Conservation (phyloP, 345 rosid species). For the Euphorbia pulcherrima region DNA sequence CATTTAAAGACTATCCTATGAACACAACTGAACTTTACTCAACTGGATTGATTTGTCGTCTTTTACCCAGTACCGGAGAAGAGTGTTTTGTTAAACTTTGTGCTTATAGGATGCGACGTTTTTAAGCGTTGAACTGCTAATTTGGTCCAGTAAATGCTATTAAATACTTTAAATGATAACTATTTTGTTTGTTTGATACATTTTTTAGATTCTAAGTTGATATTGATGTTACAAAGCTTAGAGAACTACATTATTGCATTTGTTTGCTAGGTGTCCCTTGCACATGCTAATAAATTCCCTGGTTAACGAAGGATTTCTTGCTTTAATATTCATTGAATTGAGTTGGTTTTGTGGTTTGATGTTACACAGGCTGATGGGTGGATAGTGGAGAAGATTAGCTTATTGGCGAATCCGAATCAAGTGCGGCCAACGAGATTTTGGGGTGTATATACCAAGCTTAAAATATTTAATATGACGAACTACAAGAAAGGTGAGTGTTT, state of each 20-base stretch:
- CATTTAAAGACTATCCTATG: too few species aligned
- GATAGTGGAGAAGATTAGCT: conserved; percentile 84
- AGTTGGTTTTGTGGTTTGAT: not conserved
- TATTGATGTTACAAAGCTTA: too few species aligned
- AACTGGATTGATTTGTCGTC: not conserved
- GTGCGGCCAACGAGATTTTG: conserved; percentile 82
- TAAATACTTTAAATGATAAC: not conserved
- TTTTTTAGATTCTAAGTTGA: not conserved
- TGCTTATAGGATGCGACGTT: not conserved
- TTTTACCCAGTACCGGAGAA: not conserved
- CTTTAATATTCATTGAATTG: not conserved
- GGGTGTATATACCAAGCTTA: conserved; percentile 96
- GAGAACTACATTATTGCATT: not conserved
- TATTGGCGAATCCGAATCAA: conserved; percentile 84
- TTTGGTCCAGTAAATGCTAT: not conserved
- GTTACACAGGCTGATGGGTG: conserved; percentile 84
- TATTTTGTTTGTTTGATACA: not conserved
- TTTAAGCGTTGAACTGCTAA: not conserved
- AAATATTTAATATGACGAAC: conserved; percentile 83
- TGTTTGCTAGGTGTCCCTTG: not conserved
- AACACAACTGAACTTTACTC: too few species aligned
- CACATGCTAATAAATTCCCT: not conserved
- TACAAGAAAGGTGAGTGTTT: conserved; percentile 63
- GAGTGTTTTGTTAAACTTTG: not conserved
- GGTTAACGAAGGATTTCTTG: not conserved